Conservation (phyloP, 208 protist species). For the Leishmania arabica region DNA sequence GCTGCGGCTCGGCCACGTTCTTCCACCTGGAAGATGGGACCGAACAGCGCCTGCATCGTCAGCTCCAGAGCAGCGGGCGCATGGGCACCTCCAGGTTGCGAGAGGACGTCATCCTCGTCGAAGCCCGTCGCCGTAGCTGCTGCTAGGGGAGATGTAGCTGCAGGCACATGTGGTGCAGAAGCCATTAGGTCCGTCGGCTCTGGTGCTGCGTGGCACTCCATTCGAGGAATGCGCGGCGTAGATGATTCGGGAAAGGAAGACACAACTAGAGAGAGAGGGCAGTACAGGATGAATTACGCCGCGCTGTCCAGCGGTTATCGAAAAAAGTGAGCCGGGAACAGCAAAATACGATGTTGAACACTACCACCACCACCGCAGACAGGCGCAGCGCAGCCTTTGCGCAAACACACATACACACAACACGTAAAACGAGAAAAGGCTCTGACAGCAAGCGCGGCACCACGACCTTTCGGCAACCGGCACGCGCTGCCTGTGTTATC, state of each 20-base stretch:
- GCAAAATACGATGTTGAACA: not conserved
- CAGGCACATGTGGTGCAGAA: not conserved
- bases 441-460: not conserved
- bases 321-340: not conserved
- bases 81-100: not conserved
- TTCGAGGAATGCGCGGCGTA: not conserved
- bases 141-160: slow-evolving; percentile 4
- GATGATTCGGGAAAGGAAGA: too few relatives aligned
- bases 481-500: not conserved
- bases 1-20: slow-evolving; percentile 14
- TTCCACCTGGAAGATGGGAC: slow-evolving; percentile 53
- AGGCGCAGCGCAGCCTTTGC: not conserved
- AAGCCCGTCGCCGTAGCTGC: slow-evolving; percentile 17
- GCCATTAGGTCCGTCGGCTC: not conserved
- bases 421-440: not conserved
- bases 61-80: not conserved
- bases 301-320: not conserved
- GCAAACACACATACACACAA: not conserved
- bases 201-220: not conserved
- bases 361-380: not conserved
- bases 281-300: not conserved
- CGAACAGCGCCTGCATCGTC: slow-evolving; percentile 62
- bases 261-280: not conserved
- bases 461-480: not conserved
- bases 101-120: slow-evolving; percentile 15